Evolutionary conservation across 176 grass and related monocot species (phyloP), one percentile per base, ranked within the genome.

Genomic region (Tillandsia leiboldiana): DNA sequence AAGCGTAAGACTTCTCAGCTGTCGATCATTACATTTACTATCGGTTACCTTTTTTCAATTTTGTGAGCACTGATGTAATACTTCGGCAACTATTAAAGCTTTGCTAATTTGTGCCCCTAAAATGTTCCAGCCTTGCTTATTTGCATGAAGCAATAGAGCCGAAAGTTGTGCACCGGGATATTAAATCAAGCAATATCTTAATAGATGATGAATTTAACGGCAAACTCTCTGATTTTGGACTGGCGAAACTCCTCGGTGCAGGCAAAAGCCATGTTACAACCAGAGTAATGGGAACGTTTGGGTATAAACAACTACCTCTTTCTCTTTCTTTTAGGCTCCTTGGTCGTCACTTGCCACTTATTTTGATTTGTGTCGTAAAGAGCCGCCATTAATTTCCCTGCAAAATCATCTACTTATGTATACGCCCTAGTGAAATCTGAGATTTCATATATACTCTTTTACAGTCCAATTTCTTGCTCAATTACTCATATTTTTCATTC

Each of bases 131-230:
- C 65, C 87, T 96, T 52, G 84, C 87, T 53, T 96, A 96, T 85
- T 80, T 96, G 67, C 91, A 96, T 56, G 91, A 96, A 81, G 91
- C 87, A 50, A 87, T 95, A 65, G 91, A 95, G 56, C 91, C 91
- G 70, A 95, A 95, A 81, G 91, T 95, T 49, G 91, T 95, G 68
- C 91, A 95, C 67, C 86, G 91, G 68, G 91, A 95, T 84, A 90
- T 94, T 62, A 94, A 94, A 81, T 89, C 90, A 3, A 94, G 83
- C 69, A 94, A 94, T 76, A 90, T 94, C 70, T 76, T 95, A 48
- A 90, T 95, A 42, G 90, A 95, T 59, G 87, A 95, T 69, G 87
- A 95, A 59, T 95, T 95, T 73, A 90, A 95, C 2, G 91, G 87
- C 59, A 95, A 95, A 48, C 78, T 95, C 65, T 90, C 91, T 66